phyloP scores from a whole-genome alignment of 2,329 filamentous ascomycete species.

The Celoporthe dispersa region DNA sequence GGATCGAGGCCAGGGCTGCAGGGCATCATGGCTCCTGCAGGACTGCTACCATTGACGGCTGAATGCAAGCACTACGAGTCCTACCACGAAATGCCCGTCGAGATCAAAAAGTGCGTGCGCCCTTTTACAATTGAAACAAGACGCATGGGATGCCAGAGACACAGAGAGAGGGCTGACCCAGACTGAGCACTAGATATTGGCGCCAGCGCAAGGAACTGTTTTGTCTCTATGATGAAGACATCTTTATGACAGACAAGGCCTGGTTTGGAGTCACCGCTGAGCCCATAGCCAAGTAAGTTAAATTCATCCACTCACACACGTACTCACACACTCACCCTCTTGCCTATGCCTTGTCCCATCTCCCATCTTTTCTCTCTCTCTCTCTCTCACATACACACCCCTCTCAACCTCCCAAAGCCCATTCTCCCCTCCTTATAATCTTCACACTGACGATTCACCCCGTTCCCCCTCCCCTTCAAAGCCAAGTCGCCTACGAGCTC shows the following conservation, averaged over 20 bases:
- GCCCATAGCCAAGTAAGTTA: slow-evolving; percentile 77
- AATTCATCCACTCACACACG: neutral
- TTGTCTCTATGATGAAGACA: slow-evolving; percentile 81
- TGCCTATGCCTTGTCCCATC: neutral
- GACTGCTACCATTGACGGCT: slow-evolving; percentile 58
- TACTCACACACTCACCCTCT: neutral
- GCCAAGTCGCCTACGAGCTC: slow-evolving; percentile 78
- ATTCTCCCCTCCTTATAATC: no score
- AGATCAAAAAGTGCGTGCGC: slow-evolving; percentile 76
- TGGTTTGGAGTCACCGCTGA: slow-evolving; percentile 99
- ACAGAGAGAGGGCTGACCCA: neutral
- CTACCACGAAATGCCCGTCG: slow-evolving; percentile 73
- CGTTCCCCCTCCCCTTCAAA: slow-evolving; percentile 36
- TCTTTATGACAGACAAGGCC: slow-evolving; percentile 89
- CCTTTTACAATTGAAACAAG: neutral
- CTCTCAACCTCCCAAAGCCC: neutral
- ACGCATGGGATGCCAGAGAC: neutral
- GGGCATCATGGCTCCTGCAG: slow-evolving; percentile 46
- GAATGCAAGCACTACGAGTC: slow-evolving; percentile 77
- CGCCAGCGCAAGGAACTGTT: slow-evolving; percentile 87
- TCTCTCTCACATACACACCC: slow-evolving; percentile 17
- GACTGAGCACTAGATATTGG: slow-evolving; percentile 71
- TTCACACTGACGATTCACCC: neutral
- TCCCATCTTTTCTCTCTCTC: neutral
- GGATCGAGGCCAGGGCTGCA: neutral